These are phyloP conservation scores for Aplosporella prunicola DNA, from an alignment of 2,329 filamentous ascomycete genomes.

Conservation along the genomic window DNA sequence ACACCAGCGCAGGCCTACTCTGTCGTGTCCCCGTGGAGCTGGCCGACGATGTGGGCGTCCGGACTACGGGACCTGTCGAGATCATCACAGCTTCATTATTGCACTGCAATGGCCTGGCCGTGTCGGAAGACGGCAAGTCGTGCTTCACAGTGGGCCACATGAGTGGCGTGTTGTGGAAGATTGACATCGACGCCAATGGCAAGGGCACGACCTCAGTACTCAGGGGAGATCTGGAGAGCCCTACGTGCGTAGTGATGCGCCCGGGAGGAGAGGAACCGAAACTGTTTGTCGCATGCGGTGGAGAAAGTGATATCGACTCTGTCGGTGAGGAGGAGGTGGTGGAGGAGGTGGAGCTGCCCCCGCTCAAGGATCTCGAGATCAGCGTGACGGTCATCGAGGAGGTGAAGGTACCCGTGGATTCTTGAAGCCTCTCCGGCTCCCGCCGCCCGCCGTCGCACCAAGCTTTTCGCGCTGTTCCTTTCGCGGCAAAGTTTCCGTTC, in stretches of 20 bases:
- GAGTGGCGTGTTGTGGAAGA: constrained; percentile 6
- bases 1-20: constrained; percentile 9
- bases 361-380: constrained; percentile 2
- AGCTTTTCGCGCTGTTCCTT: too few species aligned
- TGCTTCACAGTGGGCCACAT: constrained; percentile 8
- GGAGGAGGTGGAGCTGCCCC: background rate
- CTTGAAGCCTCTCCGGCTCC: too few species aligned
- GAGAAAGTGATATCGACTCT: constrained; percentile 4
- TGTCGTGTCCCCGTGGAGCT: constrained; percentile 5
- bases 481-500: too few species aligned
- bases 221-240: constrained; percentile 3
- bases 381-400: constrained; percentile 4
- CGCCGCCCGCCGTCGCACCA: too few species aligned
- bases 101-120: constrained; percentile 9
- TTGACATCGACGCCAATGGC: constrained; percentile 2
- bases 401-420: too few species aligned
- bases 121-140: background rate
- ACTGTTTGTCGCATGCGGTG: constrained; percentile 8
- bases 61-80: constrained; percentile 2
- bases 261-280: background rate
- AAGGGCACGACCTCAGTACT: constrained; percentile 3
- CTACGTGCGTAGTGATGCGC: constrained; percentile 1
- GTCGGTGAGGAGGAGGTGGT: constrained; percentile 6
- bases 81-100: constrained; percentile 5
- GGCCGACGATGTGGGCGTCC: background rate